Evolutionary conservation across 257 asterid genomes (phyloP), one percentile per base, ranked within the genome.

Genomic region (Nicotiana tomentosiformis): DNA sequence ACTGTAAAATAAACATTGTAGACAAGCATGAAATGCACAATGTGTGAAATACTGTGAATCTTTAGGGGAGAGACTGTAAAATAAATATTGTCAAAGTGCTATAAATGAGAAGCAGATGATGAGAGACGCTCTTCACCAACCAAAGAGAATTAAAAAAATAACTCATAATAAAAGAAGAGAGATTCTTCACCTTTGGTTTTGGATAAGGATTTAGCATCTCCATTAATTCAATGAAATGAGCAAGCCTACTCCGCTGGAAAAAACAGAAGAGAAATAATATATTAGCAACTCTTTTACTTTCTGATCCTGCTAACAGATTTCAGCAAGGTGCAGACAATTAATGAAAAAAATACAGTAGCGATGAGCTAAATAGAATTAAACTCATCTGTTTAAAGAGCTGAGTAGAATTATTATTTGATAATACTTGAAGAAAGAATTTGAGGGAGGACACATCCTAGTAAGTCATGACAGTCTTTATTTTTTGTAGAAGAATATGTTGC

Each of bases 171-270:
- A 43, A 72, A 60, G 33, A 43, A 17, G 33, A 5, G 30, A 86
- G 68, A 83, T 53, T 82, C 74, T 62, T 49, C 80, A 96, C 99
- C 96, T 86, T 90, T 70, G 97, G 96, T 83, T 84, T 96, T 68
- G 99, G 88, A 87, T 90, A 91, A 77, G 96, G 95, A 84, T 91
- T 94, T 77, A 94, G 82, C 97, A 96, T 94, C 91, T 94, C 99
- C 98, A 94, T 91, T 79, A 94, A 88, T 86, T 94, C 98, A 39
- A 96, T 80, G 87, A 96, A 93, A 86, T 96, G 93, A 43, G 97
- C 97, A 66, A 96, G 91, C 91, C 87, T 92, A 80, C 93, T 88
- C 74, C 97, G 90, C 99, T 96, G 95, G 49, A 85, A 83, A 62
- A 20, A 55, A 16, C 33, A 77, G 78, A 68, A 55, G 39, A 37